Evolutionary conservation across 2,329 filamentous ascomycete genomes (phyloP), one percentile per base, ranked within the genome.

Genomic region (Cordyceps cateniannulata): DNA sequence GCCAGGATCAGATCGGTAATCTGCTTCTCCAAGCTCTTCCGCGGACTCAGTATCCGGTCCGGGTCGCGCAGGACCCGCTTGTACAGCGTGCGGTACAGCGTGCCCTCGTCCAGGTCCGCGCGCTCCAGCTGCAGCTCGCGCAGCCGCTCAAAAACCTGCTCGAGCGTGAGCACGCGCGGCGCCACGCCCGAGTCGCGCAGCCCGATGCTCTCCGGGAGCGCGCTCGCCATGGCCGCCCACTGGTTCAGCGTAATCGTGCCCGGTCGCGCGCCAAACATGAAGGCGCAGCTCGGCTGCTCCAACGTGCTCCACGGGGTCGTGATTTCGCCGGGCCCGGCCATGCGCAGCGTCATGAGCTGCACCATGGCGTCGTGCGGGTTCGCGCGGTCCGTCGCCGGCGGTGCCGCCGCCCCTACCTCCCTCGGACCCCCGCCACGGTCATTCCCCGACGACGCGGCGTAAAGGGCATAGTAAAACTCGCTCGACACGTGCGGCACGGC

Each of bases 231-330:
- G 60, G 81, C 79, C 14, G 83, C 82, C 82, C 87, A 91, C 64
- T 86, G 83, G 66, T 89, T 90, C 55, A 92, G 75, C 0, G 88
- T 90, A 56, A 89, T 82, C 1, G 88, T 91, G 6, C 89, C 89
- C 0, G 87, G 84, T 24, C 83, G 78, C 54, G 77, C 76, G 14
- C 89, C 89, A 70, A 85, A 88, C 65, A 81, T 83, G 69, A 88
- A 89, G 0, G 85, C 80, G 71, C 86, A 85, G 69, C 86, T 90
- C 5, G 89, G 89, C 67, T 91, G 87, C 69, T 92, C 89, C 27
- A 91, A 76, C 1, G 88, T 87, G 63, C 88, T 83, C 88, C 86
- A 91, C 2, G 86, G 87, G 62, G 77, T 70, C 3, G 70, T 69
- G 49, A 81, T 75, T 18, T 73, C 68, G 5, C 74, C 75, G 0